A percentile compares a stretch with the other conserved stretches of the same genome.
phyloP scores from a whole-genome alignment of 441 rosid species.

The Viola pubescens region DNA sequence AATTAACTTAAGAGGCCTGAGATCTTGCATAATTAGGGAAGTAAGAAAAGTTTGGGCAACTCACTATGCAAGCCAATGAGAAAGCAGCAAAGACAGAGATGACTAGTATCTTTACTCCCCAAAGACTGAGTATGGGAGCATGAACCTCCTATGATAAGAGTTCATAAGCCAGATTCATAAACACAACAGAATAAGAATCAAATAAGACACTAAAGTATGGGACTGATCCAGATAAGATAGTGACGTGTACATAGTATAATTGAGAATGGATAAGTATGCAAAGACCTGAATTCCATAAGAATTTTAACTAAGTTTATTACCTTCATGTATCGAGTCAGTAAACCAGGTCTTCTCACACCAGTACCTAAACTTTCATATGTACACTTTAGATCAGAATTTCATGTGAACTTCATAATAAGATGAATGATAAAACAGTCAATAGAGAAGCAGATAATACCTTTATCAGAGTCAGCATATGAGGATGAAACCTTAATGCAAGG shows the following conservation, averaged over 20 bases:
- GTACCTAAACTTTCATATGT: conserved; percentile 43
- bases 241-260: too few species aligned
- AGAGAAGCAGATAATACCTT: conserved; percentile 32
- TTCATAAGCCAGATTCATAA: background rate
- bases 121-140: conserved; percentile 69
- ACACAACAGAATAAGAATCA: background rate
- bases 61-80: conserved; percentile 80
- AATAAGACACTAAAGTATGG: background rate
- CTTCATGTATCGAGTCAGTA: conserved; percentile 90
- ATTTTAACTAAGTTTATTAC: conserved; percentile 29
- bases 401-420: conserved; percentile 11
- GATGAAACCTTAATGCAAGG: conserved; percentile 67
- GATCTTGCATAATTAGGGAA: conserved; percentile 1
- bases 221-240: too few species aligned
- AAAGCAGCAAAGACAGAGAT: conserved; percentile 68
- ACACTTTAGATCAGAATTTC: conserved; percentile 24
- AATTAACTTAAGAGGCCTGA: conserved; percentile 10
- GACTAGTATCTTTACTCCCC: conserved; percentile 77
- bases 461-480: conserved; percentile 48
- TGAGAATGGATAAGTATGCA: background rate
- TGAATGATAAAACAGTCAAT: conserved; percentile 4
- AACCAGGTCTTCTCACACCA: conserved; percentile 58
- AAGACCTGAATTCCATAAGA: conserved; percentile 6
- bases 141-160: conserved; percentile 59
- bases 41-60: conserved; percentile 25